These are phyloP conservation scores for Phytophthora parvispora DNA, from an alignment of 352 stramenopile species.

Conservation along the genomic window DNA sequence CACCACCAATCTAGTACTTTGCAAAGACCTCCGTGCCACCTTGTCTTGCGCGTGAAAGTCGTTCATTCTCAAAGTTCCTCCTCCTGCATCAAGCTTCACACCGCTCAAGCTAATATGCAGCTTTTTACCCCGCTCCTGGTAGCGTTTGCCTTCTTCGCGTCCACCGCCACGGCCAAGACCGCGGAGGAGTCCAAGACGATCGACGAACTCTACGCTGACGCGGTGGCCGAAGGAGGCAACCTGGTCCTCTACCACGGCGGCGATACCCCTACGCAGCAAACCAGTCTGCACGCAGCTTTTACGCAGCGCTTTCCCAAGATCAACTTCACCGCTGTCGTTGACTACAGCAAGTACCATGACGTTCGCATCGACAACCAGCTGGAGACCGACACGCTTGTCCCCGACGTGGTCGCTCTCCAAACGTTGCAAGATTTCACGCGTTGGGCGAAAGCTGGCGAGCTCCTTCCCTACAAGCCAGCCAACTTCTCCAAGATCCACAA, in stretches of 20 bases:
- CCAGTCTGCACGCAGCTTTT: conserved; percentile 23
- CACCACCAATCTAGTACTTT: too few species aligned
- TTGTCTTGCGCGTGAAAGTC: neutral
- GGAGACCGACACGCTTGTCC: conserved; percentile 49
- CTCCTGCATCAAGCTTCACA: neutral
- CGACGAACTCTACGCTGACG: conserved; percentile 53
- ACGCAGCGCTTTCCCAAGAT: conserved; percentile 45
- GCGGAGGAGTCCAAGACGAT: conserved; percentile 51
- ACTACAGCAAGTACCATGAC: conserved; percentile 66
- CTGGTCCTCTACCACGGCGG: conserved; percentile 51
- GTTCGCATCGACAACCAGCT: conserved; percentile 73
- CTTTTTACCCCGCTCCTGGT: conserved; percentile 16
- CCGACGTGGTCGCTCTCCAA: conserved; percentile 52
- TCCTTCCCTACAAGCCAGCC: conserved; percentile 55
- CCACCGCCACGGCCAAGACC: conserved; percentile 1
- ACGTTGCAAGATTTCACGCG: conserved; percentile 62
- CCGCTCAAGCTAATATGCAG: conserved; percentile 7
- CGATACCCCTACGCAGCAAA: conserved; percentile 39
- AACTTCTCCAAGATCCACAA: conserved; percentile 63
- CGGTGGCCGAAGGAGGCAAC: conserved; percentile 53
- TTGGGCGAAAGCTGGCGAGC: conserved; percentile 40
- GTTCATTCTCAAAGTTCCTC: conserved; percentile 14
- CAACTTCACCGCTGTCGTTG: conserved; percentile 61
- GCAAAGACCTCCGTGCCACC: too few species aligned
- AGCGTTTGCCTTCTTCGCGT: neutral